Evolutionary conservation across 345 rosid species (phyloP), one percentile per base, ranked within the genome.

Genomic region (Eucalyptus brandiana): DNA sequence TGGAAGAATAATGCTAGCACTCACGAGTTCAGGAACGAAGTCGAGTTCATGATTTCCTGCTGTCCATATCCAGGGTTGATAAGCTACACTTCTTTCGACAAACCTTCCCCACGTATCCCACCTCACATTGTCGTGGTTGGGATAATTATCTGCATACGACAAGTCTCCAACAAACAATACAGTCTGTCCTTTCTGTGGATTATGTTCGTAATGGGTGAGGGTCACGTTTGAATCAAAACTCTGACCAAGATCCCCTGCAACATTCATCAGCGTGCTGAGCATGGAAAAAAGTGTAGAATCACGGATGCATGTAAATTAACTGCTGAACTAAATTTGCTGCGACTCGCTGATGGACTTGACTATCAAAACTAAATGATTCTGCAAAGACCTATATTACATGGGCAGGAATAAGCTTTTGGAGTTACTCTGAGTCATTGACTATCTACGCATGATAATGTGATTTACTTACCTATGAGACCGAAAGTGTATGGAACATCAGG

Each of bases 61-160:
- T 2, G 97, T 94, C 99, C 99, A 97, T 91, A 97, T 97, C 99
- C 99, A 97, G 8, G 99, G 99, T 86, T 97, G 98, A 93, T 97
- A 97, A 88, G 99, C 99, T 87, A 88, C 94, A 67, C 94, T 96
- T 91, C 99, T 95, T 93, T 97, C 99, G 42, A 90, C 91, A 89
- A 97, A 97, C 92, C 99, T 94, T 89, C 94, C 99, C 99, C 99
- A 97, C 65, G 94, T 91, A 90, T 97, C 99, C 99, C 99, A 97
- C 88, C 99, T 93, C 15, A 53, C 92, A 88, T 96, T 97, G 89
- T 97, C 97, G 37, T 95, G 95, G 88, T 94, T 69, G 1, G 96
- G 94, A 89, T 97, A 95, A 88, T 50, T 87, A 91, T 97, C 99
- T 19, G 99, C 99, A 15, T 97, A 97, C 21, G 98, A 96, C 87